These are phyloP conservation scores for Boletus tylopilopsis DNA, from an alignment of 768 basidiomycete species.

Conservation along the genomic window DNA sequence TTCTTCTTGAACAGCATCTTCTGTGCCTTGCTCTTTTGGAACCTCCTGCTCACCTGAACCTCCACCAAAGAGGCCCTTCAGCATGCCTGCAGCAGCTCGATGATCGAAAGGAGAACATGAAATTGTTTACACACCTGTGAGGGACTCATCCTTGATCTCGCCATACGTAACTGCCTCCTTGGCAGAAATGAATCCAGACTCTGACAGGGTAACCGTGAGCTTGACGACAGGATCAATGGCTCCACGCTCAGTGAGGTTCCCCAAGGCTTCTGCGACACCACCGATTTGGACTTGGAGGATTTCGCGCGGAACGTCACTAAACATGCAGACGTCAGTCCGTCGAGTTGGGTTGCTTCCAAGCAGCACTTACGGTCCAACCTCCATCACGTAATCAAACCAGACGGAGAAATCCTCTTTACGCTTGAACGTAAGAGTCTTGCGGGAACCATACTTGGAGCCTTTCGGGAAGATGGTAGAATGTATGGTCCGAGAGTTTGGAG, in stretches of 20 bases:
- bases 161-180: slow-evolving; percentile 76
- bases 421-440: slow-evolving; percentile 85
- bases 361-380: slow-evolving; percentile 55
- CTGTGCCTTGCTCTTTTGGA: slow-evolving; percentile 26
- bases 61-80: slow-evolving; percentile 84
- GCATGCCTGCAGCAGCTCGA: slow-evolving; percentile 51
- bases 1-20: slow-evolving; percentile 23
- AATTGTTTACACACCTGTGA: slow-evolving; percentile 50
- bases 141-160: slow-evolving; percentile 76
- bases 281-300: slow-evolving; percentile 69
- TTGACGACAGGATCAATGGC: slow-evolving; percentile 83
- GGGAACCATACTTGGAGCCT: slow-evolving; percentile 72
- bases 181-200: slow-evolving; percentile 82
- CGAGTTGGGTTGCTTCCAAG: not conserved
- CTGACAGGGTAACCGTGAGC: slow-evolving; percentile 76
- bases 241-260: slow-evolving; percentile 80
- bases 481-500: slow-evolving; percentile 57
- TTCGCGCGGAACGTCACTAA: slow-evolving; percentile 67
- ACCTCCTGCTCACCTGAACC: slow-evolving; percentile 37
- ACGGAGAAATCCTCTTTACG: slow-evolving; percentile 81
- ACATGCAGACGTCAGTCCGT: slow-evolving; percentile 1
- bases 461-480: slow-evolving; percentile 73
- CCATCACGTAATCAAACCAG: slow-evolving; percentile 70
- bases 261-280: slow-evolving; percentile 72
- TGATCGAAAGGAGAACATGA: slow-evolving; percentile 4